Percentiles rank a stretch among this genome's conserved stretches.
These are phyloP conservation scores for Podaxis pistillaris DNA, from an alignment of 768 basidiomycete species.

Conservation along the genomic window DNA sequence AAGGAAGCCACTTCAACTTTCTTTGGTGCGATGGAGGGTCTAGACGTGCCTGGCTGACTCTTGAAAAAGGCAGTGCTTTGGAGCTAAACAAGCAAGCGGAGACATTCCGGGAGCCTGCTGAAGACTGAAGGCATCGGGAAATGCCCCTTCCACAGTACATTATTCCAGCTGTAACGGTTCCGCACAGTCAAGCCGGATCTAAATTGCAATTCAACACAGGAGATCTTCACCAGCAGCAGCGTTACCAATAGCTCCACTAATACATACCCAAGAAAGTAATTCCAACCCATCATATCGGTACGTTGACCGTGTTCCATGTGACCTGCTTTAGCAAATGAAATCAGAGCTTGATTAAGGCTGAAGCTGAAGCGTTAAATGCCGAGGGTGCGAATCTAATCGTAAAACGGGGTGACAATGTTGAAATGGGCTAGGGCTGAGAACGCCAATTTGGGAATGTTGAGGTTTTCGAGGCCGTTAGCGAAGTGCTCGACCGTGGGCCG, in stretches of 20 bases:
- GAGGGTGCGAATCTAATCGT: constrained; percentile 3
- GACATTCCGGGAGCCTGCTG: neutral
- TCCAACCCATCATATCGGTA: neutral
- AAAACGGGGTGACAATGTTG: neutral
- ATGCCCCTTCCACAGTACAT: neutral
- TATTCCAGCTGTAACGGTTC: neutral
- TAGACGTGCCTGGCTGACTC: neutral
- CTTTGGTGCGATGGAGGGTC: neutral
- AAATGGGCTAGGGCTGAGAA: neutral
- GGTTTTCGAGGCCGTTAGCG: neutral
- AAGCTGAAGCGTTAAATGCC: neutral
- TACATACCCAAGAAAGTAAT: neutral
- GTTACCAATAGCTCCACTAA: neutral
- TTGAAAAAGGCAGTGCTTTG: neutral
- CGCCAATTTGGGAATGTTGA: neutral
- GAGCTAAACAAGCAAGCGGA: neutral
- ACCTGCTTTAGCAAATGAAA: neutral
- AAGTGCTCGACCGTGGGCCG: too few species aligned
- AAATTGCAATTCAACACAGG: neutral
- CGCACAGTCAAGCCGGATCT: neutral
- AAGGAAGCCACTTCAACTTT: neutral
- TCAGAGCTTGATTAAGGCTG: neutral
- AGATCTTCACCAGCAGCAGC: neutral
- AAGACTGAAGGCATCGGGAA: neutral
- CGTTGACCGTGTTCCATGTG: neutral